These are phyloP conservation scores for Phytophthora pisi DNA, from an alignment of 352 stramenopile genomes.

Conservation along the genomic window DNA sequence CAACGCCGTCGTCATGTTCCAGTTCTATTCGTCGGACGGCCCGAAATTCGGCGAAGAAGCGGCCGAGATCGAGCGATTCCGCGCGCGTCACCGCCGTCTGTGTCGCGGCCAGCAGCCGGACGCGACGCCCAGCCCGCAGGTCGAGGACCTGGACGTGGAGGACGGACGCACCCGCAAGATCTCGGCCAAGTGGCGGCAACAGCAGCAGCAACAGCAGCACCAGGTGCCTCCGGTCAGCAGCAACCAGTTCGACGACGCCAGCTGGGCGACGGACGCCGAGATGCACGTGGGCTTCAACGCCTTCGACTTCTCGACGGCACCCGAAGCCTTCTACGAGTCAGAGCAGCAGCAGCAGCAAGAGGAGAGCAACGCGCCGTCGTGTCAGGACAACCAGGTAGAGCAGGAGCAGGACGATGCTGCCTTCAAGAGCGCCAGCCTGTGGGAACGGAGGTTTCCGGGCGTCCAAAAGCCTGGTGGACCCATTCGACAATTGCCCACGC, in stretches of 20 bases:
- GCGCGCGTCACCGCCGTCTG: constrained; percentile 44
- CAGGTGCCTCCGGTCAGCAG: constrained; percentile 19
- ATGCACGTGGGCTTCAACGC: constrained; percentile 44
- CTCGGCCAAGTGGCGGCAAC: constrained; percentile 33
- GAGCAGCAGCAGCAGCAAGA: constrained; percentile 8
- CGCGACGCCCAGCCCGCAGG: constrained; percentile 13
- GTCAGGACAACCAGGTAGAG: constrained; percentile 21
- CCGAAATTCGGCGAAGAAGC: constrained; percentile 21
- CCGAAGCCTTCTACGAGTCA: constrained; percentile 43
- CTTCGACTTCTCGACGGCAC: constrained; percentile 51
- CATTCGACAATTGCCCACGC: constrained; percentile 33
- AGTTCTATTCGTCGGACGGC: constrained; percentile 25
- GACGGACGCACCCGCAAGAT: constrained; percentile 51
- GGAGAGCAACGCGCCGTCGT: constrained; percentile 13
- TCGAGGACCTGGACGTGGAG: constrained; percentile 34
- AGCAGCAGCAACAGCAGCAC: constrained; percentile 25
- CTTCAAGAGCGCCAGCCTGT: constrained; percentile 34
- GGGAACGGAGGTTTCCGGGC: constrained; percentile 40
- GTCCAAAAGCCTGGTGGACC: constrained; percentile 4
- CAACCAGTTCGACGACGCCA: constrained; percentile 31
- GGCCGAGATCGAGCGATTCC: constrained; percentile 50
- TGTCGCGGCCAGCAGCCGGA: constrained; percentile 29
- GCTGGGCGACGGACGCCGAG: constrained; percentile 17
- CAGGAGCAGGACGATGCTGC: constrained; percentile 6
- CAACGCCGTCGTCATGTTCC: constrained; percentile 28